phyloP scores from a whole-genome alignment of 2,329 filamentous ascomycete genomes.

The Fusarium pseudograminearum region DNA sequence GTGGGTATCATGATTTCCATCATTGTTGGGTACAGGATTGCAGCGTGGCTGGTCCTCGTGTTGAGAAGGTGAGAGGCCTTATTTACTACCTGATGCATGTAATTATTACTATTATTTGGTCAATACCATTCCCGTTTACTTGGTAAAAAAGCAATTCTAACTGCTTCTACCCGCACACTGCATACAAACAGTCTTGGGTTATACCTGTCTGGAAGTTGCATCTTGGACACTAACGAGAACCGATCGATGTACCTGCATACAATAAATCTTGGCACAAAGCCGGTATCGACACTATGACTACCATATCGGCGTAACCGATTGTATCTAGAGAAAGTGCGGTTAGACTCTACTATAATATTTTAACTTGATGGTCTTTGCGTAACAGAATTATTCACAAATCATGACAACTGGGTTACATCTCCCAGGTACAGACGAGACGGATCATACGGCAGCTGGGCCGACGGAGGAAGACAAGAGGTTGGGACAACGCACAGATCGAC shows the following conservation, averaged over 20 bases:
- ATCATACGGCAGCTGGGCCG: conserved; percentile 21
- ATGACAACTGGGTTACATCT: conserved; percentile 9
- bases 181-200: conserved; percentile 19
- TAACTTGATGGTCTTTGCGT: conserved; percentile 1
- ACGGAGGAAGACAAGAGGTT: conserved; percentile 7
- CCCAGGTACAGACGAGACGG: conserved; percentile 22
- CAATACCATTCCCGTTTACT: not conserved
- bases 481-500: conserved; percentile 19
- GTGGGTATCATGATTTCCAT: conserved; percentile 84
- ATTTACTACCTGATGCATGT: not conserved
- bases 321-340: conserved; percentile 2
- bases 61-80: conserved; percentile 33
- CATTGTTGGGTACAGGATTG: conserved; percentile 66
- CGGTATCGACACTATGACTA: not conserved
- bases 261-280: conserved; percentile 1
- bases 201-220: not conserved
- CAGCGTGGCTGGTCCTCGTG: conserved; percentile 73
- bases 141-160: not conserved
- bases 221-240: not conserved
- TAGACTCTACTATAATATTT: not conserved
- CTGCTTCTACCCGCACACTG: conserved; percentile 8
- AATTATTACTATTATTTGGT: too few relatives aligned
- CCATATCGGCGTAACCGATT: conserved; percentile 1
- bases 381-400: conserved; percentile 6
- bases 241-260: conserved; percentile 10